Conservation (phyloP, 1,139 yeast species). For the Diutina catenulata region DNA sequence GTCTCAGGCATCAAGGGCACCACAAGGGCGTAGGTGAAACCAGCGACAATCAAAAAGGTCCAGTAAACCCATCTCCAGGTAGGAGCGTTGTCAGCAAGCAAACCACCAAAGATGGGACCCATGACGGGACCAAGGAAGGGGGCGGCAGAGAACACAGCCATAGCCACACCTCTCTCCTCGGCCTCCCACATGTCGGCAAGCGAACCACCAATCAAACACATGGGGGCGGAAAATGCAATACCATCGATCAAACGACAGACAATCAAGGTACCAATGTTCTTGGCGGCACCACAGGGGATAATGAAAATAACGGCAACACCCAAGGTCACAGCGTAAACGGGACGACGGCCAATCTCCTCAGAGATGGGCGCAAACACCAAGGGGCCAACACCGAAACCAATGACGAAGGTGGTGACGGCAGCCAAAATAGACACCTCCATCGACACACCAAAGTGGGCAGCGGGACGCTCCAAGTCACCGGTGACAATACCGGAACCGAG, state of each 20-base stretch:
- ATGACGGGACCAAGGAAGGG: slow-evolving; percentile 11
- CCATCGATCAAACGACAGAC: slow-evolving; percentile 63
- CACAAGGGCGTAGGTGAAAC: slow-evolving; percentile 30
- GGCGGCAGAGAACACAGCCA: slow-evolving; percentile 10
- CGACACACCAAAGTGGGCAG: slow-evolving; percentile 36
- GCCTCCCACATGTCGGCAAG: slow-evolving; percentile 63
- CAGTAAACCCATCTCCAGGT: slow-evolving; percentile 78
- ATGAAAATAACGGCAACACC: slow-evolving; percentile 53
- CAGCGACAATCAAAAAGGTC: slow-evolving; percentile 49
- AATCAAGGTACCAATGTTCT: slow-evolving; percentile 58
- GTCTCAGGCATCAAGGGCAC: slow-evolving; percentile 39
- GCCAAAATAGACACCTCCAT: slow-evolving; percentile 45
- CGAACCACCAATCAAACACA: slow-evolving; percentile 72
- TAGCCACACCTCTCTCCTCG: slow-evolving; percentile 20
- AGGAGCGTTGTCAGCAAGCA: slow-evolving; percentile 44
- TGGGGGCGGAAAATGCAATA: slow-evolving; percentile 62
- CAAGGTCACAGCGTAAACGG: slow-evolving; percentile 44
- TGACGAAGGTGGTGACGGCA: slow-evolving; percentile 44
- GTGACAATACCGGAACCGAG: slow-evolving; percentile 51
- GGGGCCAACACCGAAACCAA: slow-evolving; percentile 78
- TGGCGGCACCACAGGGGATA: slow-evolving; percentile 63
- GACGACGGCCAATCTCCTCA: slow-evolving; percentile 58
- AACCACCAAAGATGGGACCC: slow-evolving; percentile 51
- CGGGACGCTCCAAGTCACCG: slow-evolving; percentile 47
- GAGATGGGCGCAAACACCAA: slow-evolving; percentile 63